These are phyloP conservation scores for Podospora pseudocomata DNA, from an alignment of 495 filamentous ascomycete genomes.

Conservation along the genomic window DNA sequence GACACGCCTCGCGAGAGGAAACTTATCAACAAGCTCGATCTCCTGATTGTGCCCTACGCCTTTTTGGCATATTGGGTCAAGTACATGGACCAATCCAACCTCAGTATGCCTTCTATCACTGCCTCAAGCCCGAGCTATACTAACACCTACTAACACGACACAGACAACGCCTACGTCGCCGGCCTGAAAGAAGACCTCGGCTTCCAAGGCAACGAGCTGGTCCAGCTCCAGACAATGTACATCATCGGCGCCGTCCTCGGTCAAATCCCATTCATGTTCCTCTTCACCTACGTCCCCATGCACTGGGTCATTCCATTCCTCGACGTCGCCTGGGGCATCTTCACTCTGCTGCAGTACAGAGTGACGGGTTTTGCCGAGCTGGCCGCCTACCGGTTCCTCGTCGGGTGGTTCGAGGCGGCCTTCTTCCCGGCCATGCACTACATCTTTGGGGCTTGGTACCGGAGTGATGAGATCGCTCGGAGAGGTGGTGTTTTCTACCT, in stretches of 20 bases:
- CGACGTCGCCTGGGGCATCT: slow-evolving; percentile 46
- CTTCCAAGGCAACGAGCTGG: slow-evolving; percentile 47
- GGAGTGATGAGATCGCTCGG: slow-evolving; percentile 35
- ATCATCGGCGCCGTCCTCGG: slow-evolving; percentile 50
- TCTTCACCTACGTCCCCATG: slow-evolving; percentile 50
- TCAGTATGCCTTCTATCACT: slow-evolving; percentile 19
- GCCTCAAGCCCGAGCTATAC: neutral
- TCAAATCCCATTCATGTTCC: slow-evolving; percentile 49
- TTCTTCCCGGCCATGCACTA: slow-evolving; percentile 30
- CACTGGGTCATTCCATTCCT: slow-evolving; percentile 42
- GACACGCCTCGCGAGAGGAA: slow-evolving; percentile 43
- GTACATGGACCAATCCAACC: slow-evolving; percentile 42
- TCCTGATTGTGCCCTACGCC: slow-evolving; percentile 35
- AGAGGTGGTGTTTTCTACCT: slow-evolving; percentile 50
- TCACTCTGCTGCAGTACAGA: slow-evolving; percentile 46
- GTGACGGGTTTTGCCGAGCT: slow-evolving; percentile 27
- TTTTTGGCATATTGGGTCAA: slow-evolving; percentile 49
- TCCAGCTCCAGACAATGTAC: slow-evolving; percentile 48
- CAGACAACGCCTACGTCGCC: slow-evolving; percentile 39
- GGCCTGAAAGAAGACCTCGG: slow-evolving; percentile 39
- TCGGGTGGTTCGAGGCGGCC: slow-evolving; percentile 30
- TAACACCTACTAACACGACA: neutral
- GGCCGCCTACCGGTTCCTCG: slow-evolving; percentile 29
- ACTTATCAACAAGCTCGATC: slow-evolving; percentile 46
- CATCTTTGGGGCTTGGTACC: slow-evolving; percentile 30